phyloP scores from a whole-genome alignment of 2,329 filamentous ascomycete species.

The Chalaropsis ovoidea region DNA sequence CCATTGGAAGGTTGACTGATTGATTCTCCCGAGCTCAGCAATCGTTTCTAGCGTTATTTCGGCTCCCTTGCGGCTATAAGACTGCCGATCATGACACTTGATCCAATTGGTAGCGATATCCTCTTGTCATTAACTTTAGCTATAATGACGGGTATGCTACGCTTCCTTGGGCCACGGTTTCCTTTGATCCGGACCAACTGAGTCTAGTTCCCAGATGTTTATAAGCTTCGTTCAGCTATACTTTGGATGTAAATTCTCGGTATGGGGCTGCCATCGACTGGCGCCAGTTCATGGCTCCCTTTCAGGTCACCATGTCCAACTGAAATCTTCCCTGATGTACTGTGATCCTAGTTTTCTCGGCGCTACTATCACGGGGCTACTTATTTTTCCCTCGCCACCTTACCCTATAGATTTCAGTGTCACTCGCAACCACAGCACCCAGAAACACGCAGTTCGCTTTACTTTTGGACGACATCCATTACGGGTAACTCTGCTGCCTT shows the following conservation, averaged over 20 bases:
- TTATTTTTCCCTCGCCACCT: not conserved
- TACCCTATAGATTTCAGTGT: not conserved
- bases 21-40: slow-evolving; percentile 24
- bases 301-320: not conserved
- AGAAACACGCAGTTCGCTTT: not conserved
- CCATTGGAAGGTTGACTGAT: slow-evolving; percentile 91
- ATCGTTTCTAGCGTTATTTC: slow-evolving; percentile 12
- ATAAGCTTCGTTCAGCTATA: not conserved
- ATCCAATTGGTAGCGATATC: not conserved
- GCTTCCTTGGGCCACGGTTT: not conserved
- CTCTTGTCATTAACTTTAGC: not conserved
- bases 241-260: not conserved
- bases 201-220: not conserved
- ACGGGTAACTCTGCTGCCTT: not conserved
- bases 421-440: not conserved
- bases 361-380: not conserved
- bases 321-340: not conserved
- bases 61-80: not conserved
- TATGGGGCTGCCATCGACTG: not conserved
- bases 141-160: not conserved
- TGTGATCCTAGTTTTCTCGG: not conserved
- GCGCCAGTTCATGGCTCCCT: not conserved
- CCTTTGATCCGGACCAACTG: not conserved
- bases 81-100: slow-evolving; percentile 1
- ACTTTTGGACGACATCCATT: not conserved